Conservation (phyloP, 139 green algal genomes). For the Chlorella sp. region DNA sequence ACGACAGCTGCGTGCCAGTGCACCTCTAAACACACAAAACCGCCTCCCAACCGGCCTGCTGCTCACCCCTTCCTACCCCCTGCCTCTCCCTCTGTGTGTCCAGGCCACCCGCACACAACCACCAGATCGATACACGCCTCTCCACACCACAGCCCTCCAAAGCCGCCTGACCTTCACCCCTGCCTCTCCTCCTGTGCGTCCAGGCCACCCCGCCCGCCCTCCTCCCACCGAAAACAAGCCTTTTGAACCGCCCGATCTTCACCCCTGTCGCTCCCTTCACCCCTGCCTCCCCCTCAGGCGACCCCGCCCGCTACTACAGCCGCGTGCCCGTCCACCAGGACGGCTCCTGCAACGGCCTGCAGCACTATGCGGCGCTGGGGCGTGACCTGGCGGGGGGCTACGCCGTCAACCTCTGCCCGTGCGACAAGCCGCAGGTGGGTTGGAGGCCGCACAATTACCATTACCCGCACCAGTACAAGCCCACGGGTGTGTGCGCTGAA, state of each 20-base stretch:
- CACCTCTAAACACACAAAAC: too few relatives aligned
- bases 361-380: slow-evolving; percentile 97
- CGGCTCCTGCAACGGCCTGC: slow-evolving; percentile 97
- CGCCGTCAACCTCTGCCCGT: slow-evolving; percentile 88
- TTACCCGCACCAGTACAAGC: too few relatives aligned
- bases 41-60: too few relatives aligned
- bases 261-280: not conserved
- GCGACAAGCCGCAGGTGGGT: slow-evolving; percentile 64
- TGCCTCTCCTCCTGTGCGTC: too few relatives aligned
- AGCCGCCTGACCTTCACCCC: too few relatives aligned
- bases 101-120: not conserved
- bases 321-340: slow-evolving; percentile 91
- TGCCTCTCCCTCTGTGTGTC: too few relatives aligned
- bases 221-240: too few relatives aligned
- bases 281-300: slow-evolving; percentile 43
- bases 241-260: not conserved
- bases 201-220: too few relatives aligned
- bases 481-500: too few relatives aligned
- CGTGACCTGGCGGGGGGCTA: slow-evolving; percentile 77
- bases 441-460: too few relatives aligned
- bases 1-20: not conserved
- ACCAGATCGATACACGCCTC: not conserved
- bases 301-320: slow-evolving; percentile 74
- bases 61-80: too few relatives aligned
- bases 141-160: too few relatives aligned